These are phyloP conservation scores for Fusarium anguioides DNA, from an alignment of 2,329 filamentous ascomycete genomes.

Conservation along the genomic window DNA sequence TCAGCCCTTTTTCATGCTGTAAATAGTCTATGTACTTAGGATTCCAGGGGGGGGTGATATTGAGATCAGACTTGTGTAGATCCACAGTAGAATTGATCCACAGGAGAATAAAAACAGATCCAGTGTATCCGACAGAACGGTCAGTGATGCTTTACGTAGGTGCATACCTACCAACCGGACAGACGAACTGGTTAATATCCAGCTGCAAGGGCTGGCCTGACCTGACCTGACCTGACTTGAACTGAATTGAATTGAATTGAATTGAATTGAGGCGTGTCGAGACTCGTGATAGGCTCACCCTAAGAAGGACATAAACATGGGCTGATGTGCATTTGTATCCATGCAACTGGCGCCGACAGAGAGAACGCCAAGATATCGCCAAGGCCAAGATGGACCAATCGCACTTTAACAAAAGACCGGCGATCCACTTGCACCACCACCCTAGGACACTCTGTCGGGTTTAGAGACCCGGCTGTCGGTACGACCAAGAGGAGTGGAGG, in stretches of 20 bases:
- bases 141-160: constrained; percentile 21
- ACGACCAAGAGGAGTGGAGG: constrained; percentile 20
- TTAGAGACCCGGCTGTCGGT: constrained; percentile 44
- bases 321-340: constrained; percentile 30
- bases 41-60: constrained; percentile 27
- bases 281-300: constrained; percentile 13
- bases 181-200: constrained; percentile 14
- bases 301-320: constrained; percentile 10
- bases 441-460: constrained; percentile 38
- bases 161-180: too few species aligned
- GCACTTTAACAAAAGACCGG: background rate
- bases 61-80: background rate
- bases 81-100: background rate
- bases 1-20: constrained; percentile 14
- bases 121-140: constrained; percentile 24
- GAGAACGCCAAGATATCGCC: constrained; percentile 8
- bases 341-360: constrained; percentile 9
- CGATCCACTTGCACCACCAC: constrained; percentile 36
- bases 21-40: too few species aligned
- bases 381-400: constrained; percentile 17
- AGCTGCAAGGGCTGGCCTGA: constrained; percentile 25
- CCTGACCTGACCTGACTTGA: background rate
- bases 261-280: constrained; percentile 18
- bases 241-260: background rate
- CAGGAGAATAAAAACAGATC: constrained; percentile 6